phyloP scores from a whole-genome alignment of 768 basidiomycete genomes.

The Amanita subjunquillea region DNA sequence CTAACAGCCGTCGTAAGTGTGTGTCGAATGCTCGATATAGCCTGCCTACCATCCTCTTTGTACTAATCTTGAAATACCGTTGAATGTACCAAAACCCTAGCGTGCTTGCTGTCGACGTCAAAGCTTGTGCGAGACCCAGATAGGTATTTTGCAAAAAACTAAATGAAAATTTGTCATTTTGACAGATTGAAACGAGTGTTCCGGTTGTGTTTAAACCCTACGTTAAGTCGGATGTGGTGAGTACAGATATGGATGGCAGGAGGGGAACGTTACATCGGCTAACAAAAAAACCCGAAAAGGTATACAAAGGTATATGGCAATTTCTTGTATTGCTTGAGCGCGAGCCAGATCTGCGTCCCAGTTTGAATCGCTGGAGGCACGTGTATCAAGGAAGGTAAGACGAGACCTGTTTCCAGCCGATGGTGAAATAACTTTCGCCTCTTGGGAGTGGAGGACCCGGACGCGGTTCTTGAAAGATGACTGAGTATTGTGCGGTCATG shows the following conservation, averaged over 20 bases:
- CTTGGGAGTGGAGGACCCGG: slow-evolving; percentile 73
- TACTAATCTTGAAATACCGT: slow-evolving; percentile 64
- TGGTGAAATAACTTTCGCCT: slow-evolving; percentile 65
- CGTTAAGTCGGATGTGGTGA: background rate
- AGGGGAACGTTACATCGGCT: slow-evolving; percentile 43
- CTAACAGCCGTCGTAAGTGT: slow-evolving; percentile 20
- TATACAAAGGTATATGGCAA: slow-evolving; percentile 80
- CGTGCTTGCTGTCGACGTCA: slow-evolving; percentile 64
- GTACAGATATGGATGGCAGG: background rate
- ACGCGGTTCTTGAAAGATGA: slow-evolving; percentile 78
- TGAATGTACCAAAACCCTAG: slow-evolving; percentile 82
- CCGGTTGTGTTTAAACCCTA: slow-evolving; percentile 77
- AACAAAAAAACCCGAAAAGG: slow-evolving; percentile 70
- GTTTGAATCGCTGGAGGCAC: background rate
- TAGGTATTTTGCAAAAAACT: slow-evolving; percentile 79
- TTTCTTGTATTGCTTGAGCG: slow-evolving; percentile 63
- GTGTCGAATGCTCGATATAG: background rate
- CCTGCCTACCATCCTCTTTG: slow-evolving; percentile 63
- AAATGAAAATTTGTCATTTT: slow-evolving; percentile 73
- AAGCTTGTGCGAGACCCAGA: slow-evolving; percentile 63
- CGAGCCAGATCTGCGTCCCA: slow-evolving; percentile 58
- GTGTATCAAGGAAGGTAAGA: background rate
- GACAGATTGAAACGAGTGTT: slow-evolving; percentile 65
- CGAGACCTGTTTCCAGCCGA: slow-evolving; percentile 76
- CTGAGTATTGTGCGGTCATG: slow-evolving; percentile 21